Base-by-base conservation (phyloP, 306 rosid genomes). In the Ceratonia siliqua region DNA sequence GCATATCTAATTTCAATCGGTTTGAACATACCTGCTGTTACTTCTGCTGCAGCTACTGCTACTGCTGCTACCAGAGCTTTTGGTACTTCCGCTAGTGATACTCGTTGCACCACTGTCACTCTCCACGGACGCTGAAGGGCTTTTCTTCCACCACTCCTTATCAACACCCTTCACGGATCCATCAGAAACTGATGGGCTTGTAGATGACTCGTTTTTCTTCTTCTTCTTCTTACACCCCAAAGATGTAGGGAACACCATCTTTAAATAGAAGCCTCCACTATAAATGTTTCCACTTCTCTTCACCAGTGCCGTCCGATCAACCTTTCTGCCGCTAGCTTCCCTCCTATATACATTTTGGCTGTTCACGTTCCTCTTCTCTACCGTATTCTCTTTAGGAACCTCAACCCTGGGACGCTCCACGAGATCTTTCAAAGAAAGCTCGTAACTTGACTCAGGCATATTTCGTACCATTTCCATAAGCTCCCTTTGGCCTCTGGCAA, bases 361-460 rank as follows among this genome's bases (percentile, higher is more conserved):
- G 25, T 18, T 72, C 39, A 15, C 36, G 28, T 62, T 49, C 15
- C 53, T 53, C 38, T 84, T 82, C 2, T 68, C 80, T 0, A 53
- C 28, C 2, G 27, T 0, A 4, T 62, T 84, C 35, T 82, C 72
- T 24, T 52, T 75, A 2, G 12, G 68, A 6, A 39, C 36, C 0
- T 65, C 62, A 8, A 39, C 32, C 50, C 79, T 18, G 8, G 87
- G 86, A 20, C 83, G 80, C 54, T 94, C 98, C 0, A 94, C 97
- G 5, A 94, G 89, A 82, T 94, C 98, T 48, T 82, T 94, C 28
- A 94, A 41, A 5, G 98, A 89, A 46, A 94, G 96, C 74, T 94
- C 98, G 76, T 94, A 94, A 68, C 82, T 77, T 3, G 95, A 77
- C 62, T 94, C 98, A 0, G 98, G 98, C 95, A 94, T 88, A 79